phyloP scores from a whole-genome alignment of 352 stramenopile species.

The Globisporangium nagaii region DNA sequence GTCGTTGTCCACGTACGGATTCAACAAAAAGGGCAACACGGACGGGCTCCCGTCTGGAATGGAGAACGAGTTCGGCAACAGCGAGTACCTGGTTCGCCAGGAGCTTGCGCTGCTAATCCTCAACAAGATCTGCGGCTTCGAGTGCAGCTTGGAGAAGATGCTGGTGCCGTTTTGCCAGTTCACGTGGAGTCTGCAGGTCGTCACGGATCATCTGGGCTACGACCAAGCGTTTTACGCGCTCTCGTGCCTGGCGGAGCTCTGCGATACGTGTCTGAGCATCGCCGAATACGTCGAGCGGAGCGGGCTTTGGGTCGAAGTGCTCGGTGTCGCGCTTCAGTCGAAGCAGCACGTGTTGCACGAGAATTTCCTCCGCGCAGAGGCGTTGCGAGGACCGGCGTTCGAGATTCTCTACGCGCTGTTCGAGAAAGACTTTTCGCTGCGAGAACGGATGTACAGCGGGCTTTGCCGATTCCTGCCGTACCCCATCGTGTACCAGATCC shows the following conservation, averaged over 20 bases:
- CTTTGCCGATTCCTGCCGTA: slow-evolving; percentile 76
- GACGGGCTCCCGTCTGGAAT: slow-evolving; percentile 29
- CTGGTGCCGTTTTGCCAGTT: slow-evolving; percentile 70
- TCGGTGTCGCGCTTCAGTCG: slow-evolving; percentile 71
- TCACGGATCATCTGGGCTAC: slow-evolving; percentile 74
- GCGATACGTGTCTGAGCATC: slow-evolving; percentile 67
- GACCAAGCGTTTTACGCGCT: slow-evolving; percentile 76
- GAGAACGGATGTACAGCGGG: slow-evolving; percentile 68
- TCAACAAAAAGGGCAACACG: slow-evolving; percentile 42
- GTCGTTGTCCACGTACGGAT: slow-evolving; percentile 70
- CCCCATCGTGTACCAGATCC: slow-evolving; percentile 78
- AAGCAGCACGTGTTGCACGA: slow-evolving; percentile 79
- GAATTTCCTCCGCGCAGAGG: slow-evolving; percentile 72
- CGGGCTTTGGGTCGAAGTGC: slow-evolving; percentile 73
- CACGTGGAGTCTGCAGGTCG: slow-evolving; percentile 78
- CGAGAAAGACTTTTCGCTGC: slow-evolving; percentile 60
- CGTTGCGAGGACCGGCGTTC: slow-evolving; percentile 70
- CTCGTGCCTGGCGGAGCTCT: slow-evolving; percentile 72
- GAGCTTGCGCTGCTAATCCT: slow-evolving; percentile 70
- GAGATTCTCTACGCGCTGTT: slow-evolving; percentile 75
- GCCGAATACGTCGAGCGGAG: slow-evolving; percentile 71
- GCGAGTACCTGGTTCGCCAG: slow-evolving; percentile 70
- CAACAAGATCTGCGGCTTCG: slow-evolving; percentile 76
- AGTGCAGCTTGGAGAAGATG: slow-evolving; percentile 68
- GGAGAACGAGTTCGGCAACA: slow-evolving; percentile 71